Evolutionary conservation across 768 basidiomycete genomes (phyloP).

Genomic region (Naganishia kalamii): DNA sequence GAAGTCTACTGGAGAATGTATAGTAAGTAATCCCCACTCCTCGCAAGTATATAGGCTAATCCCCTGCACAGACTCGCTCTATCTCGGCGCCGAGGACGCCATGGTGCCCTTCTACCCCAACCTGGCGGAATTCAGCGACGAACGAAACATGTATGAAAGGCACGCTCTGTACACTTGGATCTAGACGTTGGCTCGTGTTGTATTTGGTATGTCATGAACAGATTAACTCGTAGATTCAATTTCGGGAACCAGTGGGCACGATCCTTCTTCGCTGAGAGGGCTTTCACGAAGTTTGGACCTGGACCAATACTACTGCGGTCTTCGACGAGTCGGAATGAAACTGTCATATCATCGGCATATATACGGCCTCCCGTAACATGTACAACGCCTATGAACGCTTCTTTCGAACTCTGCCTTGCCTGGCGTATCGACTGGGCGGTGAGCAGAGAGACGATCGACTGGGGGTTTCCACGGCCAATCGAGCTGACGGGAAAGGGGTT

Average conservation of each 20-base stretch:
- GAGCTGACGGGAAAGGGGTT: too few relatives aligned
- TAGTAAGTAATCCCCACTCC: slow-evolving; percentile 53
- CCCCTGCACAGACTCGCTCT: slow-evolving; percentile 51
- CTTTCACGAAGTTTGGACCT: too few relatives aligned
- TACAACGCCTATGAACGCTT: too few relatives aligned
- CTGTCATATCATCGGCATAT: too few relatives aligned
- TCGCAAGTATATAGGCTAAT: not conserved
- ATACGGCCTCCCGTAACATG: too few relatives aligned
- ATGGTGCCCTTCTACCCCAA: slow-evolving; percentile 95
- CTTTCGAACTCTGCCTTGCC: too few relatives aligned
- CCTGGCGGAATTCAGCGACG: slow-evolving; percentile 80
- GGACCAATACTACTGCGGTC: too few relatives aligned
- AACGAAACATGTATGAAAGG: slow-evolving; percentile 79
- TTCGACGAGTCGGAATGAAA: too few relatives aligned
- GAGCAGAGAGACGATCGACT: too few relatives aligned
- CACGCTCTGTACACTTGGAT: slow-evolving; percentile 80
- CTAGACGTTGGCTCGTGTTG: slow-evolving; percentile 38
- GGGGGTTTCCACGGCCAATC: too few relatives aligned
- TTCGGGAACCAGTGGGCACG: not conserved
- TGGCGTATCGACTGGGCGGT: too few relatives aligned
- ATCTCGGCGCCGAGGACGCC: slow-evolving; percentile 82
- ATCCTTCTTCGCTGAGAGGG: too few relatives aligned
- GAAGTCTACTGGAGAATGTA: slow-evolving; percentile 98
- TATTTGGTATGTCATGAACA: not conserved
- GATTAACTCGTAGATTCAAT: not conserved